Evolutionary conservation across 2,329 filamentous ascomycete genomes (phyloP).

Genomic region (Lachnellula occidentalis): DNA sequence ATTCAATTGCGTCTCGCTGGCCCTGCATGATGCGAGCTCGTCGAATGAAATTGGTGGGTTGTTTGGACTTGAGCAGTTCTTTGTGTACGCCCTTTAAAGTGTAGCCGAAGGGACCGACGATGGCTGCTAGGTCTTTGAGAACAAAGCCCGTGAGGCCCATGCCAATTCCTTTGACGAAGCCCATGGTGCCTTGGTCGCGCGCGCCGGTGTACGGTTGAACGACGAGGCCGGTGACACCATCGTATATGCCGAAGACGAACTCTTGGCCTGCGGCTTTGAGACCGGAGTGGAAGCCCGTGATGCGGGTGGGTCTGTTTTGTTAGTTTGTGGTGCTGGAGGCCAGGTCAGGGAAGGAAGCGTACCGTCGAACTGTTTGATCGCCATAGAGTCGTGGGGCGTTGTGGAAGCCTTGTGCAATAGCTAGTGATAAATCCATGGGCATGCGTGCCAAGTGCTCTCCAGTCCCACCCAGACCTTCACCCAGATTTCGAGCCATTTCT

Average conservation of each 20-base stretch:
- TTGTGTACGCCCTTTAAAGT: slow-evolving; percentile 59
- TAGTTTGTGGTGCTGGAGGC: background rate
- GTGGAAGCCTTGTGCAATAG: slow-evolving; percentile 63
- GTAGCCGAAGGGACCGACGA: slow-evolving; percentile 56
- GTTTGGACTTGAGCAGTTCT: slow-evolving; percentile 48
- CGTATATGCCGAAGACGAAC: slow-evolving; percentile 58
- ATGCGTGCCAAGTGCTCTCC: slow-evolving; percentile 33
- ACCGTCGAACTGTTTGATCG: slow-evolving; percentile 57
- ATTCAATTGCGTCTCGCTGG: slow-evolving; percentile 38
- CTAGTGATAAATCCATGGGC: slow-evolving; percentile 56
- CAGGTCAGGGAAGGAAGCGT: background rate
- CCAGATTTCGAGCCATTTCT: slow-evolving; percentile 25
- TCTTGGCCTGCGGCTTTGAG: slow-evolving; percentile 55
- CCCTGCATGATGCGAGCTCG: slow-evolving; percentile 55
- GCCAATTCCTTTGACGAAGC: slow-evolving; percentile 47
- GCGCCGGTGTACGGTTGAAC: slow-evolving; percentile 54
- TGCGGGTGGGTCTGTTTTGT: slow-evolving; percentile 45
- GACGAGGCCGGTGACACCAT: slow-evolving; percentile 59
- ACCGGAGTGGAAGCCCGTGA: slow-evolving; percentile 61
- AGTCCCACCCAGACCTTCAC: slow-evolving; percentile 25
- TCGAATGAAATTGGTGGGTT: slow-evolving; percentile 49
- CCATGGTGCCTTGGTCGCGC: slow-evolving; percentile 48
- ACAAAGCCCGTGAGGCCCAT: slow-evolving; percentile 60
- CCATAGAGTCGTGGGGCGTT: slow-evolving; percentile 67
- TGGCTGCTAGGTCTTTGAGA: slow-evolving; percentile 58